Evolutionary conservation across 2,329 filamentous ascomycete species (phyloP), one percentile per base, ranked within the genome.

Genomic region (Zopfia rhizophila): DNA sequence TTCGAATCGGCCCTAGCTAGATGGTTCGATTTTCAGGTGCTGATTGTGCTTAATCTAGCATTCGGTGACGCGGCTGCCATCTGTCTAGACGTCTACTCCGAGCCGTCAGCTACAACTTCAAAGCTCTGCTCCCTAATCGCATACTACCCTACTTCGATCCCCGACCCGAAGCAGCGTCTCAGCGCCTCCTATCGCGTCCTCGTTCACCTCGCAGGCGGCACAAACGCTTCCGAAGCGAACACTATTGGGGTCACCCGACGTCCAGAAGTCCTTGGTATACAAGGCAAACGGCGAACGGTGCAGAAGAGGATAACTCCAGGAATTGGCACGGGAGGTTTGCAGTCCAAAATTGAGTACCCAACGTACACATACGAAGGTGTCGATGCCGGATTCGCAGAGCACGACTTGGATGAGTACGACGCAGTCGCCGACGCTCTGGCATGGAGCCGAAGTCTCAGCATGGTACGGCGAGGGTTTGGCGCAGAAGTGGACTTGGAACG

Each of bases 301-400:
- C 75, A 71, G 14, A 79, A 80, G 50, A 73, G 72, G 17, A 71
- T 83, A 41, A 76, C 78, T 3, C 70, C 75, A 0, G 81, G 81
- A 1, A 74, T 79, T 2, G 81, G 81, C 7, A 74, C 75, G 7
- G 81, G 76, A 23, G 63, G 80, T 3, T 61, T 74, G 24, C 66
- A 69, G 22, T 56, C 63, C 29, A 72, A 73, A 43, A 67, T 77
- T n/a, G 65, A 69, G 35, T 74, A 77, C 46, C 72, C 72, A 29
- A 70, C 77, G 3, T 85, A 79, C 60, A 77, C 77, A 0, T 87
- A 87, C 55, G 75, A 78, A 8, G 75, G 78, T 48, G 82, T 72
- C 0, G 73, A 83, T 38, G 72, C 83, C 0, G 89, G 89, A 0
- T 91, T 92, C 52, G 88, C 88, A 0, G 88, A 91, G 68, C 78